Evolutionary conservation across 108 stramenopile genomes (phyloP).

Genomic region (Pseudonitzschia delicatissima): DNA sequence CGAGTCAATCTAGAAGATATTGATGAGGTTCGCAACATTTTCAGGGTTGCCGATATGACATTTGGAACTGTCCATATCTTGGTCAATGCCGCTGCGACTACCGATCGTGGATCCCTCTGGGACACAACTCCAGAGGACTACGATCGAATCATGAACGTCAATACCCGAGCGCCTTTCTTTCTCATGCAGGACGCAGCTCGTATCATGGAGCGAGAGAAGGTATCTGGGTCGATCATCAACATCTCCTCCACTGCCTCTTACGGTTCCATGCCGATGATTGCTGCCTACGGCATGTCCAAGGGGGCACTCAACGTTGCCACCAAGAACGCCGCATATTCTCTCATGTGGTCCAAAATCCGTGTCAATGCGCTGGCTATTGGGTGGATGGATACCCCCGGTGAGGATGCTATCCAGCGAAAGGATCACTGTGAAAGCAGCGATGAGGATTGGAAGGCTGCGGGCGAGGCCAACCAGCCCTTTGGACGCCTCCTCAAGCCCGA

Average conservation of each 20-base stretch:
- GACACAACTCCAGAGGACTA: slow-evolving; percentile 27
- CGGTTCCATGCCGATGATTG: slow-evolving; percentile 30
- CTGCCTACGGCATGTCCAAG: slow-evolving; percentile 26
- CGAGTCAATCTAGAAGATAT: slow-evolving; percentile 17
- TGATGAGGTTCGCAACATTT: slow-evolving; percentile 16
- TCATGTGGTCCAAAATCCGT: slow-evolving; percentile 17
- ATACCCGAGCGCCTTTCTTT: slow-evolving; percentile 25
- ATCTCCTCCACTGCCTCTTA: slow-evolving; percentile 27
- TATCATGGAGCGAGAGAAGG: slow-evolving; percentile 28
- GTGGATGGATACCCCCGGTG: slow-evolving; percentile 31
- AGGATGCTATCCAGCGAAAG: slow-evolving; percentile 17
- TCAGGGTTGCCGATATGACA: slow-evolving; percentile 18
- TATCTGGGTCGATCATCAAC: slow-evolving; percentile 24
- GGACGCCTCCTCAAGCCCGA: slow-evolving; percentile 17
- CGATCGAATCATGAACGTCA: slow-evolving; percentile 29
- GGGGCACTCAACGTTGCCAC: slow-evolving; percentile 25
- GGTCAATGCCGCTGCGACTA: slow-evolving; percentile 28
- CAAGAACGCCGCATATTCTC: slow-evolving; percentile 26
- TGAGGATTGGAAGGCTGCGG: slow-evolving; percentile 1
- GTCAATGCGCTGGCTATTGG: slow-evolving; percentile 30
- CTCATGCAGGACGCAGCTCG: slow-evolving; percentile 30
- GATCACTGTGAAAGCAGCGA: background rate
- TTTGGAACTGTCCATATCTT: slow-evolving; percentile 28
- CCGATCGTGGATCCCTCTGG: slow-evolving; percentile 25
- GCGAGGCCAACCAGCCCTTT: slow-evolving; percentile 16